Percentiles rank a stretch among this genome's conserved stretches.
phyloP scores from a whole-genome alignment of 2,329 filamentous ascomycete genomes.

The Aureobasidium sp. region DNA sequence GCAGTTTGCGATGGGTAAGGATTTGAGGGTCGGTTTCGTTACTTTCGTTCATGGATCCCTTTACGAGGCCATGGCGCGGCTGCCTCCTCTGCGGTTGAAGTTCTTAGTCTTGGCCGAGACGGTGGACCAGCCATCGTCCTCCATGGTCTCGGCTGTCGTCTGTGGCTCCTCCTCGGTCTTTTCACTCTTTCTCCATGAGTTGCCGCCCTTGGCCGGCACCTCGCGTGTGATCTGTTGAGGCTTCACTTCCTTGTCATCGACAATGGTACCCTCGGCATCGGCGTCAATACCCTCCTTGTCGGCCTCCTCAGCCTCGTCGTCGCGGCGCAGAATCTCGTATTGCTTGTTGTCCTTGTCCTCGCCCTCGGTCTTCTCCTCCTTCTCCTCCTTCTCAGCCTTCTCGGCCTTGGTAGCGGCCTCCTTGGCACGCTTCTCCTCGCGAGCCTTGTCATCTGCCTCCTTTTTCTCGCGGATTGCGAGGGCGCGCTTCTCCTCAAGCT shows the following conservation, averaged over 20 bases:
- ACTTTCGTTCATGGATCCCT: background rate
- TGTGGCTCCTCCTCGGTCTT: conserved; percentile 40
- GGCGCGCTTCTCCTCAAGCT: conserved; percentile 90
- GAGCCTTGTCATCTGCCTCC: conserved; percentile 87
- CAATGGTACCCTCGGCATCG: conserved; percentile 54
- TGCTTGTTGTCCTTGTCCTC: conserved; percentile 48
- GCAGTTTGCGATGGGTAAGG: background rate
- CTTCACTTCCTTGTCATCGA: conserved; percentile 60
- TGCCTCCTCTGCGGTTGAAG: conserved; percentile 35
- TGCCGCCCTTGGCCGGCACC: conserved; percentile 40
- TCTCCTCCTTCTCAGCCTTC: conserved; percentile 17
- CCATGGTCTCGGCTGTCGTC: conserved; percentile 50
- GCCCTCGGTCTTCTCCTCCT: conserved; percentile 32
- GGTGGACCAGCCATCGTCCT: conserved; percentile 62
- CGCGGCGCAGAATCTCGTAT: conserved; percentile 62
- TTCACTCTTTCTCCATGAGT: conserved; percentile 35
- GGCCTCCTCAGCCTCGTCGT: conserved; percentile 37
- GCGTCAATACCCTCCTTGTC: conserved; percentile 32
- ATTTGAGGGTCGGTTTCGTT: conserved; percentile 6
- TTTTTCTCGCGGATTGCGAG: conserved; percentile 82
- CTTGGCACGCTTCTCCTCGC: conserved; percentile 67
- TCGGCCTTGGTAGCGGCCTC: conserved; percentile 68
- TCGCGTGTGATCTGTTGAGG: conserved; percentile 60
- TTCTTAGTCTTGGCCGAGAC: conserved; percentile 54
- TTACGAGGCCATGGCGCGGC: conserved; percentile 27